These are phyloP conservation scores for Circinella umbellata DNA, from an alignment of 371 early-diverging fungal genomes.

Conservation along the genomic window DNA sequence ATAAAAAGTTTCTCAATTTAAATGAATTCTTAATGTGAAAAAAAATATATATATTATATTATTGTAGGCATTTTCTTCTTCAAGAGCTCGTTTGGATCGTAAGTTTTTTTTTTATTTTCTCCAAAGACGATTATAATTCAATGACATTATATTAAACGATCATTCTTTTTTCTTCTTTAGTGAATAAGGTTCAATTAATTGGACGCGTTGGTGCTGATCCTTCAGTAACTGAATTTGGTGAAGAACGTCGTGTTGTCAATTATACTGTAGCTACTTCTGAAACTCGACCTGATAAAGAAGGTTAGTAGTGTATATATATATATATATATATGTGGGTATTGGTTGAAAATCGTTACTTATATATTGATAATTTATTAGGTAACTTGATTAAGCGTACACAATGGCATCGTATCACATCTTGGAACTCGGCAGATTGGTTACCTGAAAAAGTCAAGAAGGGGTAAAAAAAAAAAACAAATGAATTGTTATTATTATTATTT, in stretches of 20 bases:
- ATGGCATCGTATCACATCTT: conserved; percentile 63
- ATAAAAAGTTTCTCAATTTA: not conserved
- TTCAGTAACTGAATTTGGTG: conserved; percentile 35
- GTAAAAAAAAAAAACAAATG: conserved; percentile 24
- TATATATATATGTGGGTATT: too few species aligned
- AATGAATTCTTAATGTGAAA: too few species aligned
- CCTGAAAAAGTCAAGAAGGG: conserved; percentile 57
- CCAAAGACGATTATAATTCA: not conserved
- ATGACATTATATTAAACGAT: not conserved
- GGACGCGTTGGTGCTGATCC: conserved; percentile 64
- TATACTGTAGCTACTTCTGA: conserved; percentile 67
- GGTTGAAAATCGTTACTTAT: too few species aligned
- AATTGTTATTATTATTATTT: not conserved
- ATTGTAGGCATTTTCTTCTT: not conserved
- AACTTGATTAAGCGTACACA: conserved; percentile 63
- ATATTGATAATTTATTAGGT: conserved; percentile 30
- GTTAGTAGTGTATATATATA: conserved; percentile 31
- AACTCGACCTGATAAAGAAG: conserved; percentile 57
- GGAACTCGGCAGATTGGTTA: conserved; percentile 51
- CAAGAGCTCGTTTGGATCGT: not conserved
- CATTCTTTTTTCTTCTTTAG: conserved; percentile 10
- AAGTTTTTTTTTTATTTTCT: not conserved
- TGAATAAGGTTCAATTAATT: conserved; percentile 62
- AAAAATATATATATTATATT: too few species aligned
- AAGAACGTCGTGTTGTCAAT: conserved; percentile 53